These are phyloP conservation scores for Cystoderma amianthinum DNA, from an alignment of 768 basidiomycete genomes.

Conservation along the genomic window DNA sequence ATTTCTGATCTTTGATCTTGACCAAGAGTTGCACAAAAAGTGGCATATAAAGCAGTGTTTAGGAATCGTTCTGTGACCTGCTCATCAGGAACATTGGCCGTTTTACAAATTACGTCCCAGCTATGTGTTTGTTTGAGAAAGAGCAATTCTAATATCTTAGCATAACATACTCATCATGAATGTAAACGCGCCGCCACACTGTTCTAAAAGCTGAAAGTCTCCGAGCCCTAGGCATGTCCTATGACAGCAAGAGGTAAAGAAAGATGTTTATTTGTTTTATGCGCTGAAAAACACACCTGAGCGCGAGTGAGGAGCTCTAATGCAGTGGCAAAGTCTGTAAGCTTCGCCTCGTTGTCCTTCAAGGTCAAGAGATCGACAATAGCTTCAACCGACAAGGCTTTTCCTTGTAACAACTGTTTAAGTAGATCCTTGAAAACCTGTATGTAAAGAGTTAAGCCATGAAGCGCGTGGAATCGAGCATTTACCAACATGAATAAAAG, in stretches of 20 bases:
- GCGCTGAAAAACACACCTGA: conserved; percentile 28
- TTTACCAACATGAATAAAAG: conserved; percentile 42
- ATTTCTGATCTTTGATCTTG: conserved; percentile 44
- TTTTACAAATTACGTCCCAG: conserved; percentile 73
- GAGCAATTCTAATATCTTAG: background rate
- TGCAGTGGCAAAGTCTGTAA: conserved; percentile 64
- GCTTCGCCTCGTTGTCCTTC: conserved; percentile 62
- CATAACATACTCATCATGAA: conserved; percentile 72
- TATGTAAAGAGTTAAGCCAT: too few relatives aligned
- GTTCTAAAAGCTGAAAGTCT: conserved; percentile 62
- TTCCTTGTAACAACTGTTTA: conserved; percentile 65
- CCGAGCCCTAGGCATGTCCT: conserved; percentile 70
- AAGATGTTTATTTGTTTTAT: background rate
- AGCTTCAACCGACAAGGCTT: conserved; percentile 71
- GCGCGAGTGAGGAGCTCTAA: conserved; percentile 57
- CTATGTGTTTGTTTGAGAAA: conserved; percentile 27
- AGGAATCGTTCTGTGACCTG: conserved; percentile 69
- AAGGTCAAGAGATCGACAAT: conserved; percentile 78
- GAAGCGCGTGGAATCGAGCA: background rate
- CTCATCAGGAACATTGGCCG: conserved; percentile 68
- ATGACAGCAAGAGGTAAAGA: conserved; percentile 2
- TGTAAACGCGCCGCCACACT: conserved; percentile 84
- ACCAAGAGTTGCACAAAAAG: conserved; percentile 43
- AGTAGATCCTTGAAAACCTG: conserved; percentile 70
- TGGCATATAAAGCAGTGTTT: conserved; percentile 67